Conservation (phyloP, 2,329 filamentous ascomycete genomes). For the Venturia effusa region DNA sequence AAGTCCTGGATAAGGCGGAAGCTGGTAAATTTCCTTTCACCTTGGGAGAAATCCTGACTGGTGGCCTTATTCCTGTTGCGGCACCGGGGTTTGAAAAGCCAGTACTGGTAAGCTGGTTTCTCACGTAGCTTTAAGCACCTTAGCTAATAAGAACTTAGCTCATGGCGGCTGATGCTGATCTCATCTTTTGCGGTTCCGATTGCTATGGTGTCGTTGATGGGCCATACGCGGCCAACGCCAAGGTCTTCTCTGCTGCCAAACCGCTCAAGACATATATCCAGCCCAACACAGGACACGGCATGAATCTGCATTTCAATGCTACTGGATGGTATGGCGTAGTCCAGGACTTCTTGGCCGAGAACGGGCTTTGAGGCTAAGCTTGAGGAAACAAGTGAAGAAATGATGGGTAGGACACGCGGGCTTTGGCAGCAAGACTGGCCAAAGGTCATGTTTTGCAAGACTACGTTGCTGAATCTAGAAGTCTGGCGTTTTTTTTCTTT, state of each 20-base stretch:
- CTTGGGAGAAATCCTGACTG: conserved; percentile 18
- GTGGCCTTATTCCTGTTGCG: background rate
- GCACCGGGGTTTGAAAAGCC: conserved; percentile 17
- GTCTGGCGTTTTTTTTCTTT: too few relatives aligned
- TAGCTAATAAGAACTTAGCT: background rate
- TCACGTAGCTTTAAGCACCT: background rate
- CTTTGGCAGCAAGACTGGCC: too few relatives aligned
- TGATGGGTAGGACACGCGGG: too few relatives aligned
- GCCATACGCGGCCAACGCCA: conserved; percentile 14
- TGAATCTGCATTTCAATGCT: conserved; percentile 24
- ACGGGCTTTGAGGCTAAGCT: conserved; percentile 4
- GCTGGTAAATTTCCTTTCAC: conserved; percentile 21
- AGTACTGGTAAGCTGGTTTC: conserved; percentile 16
- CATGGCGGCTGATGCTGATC: conserved; percentile 14
- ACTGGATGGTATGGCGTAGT: conserved; percentile 18
- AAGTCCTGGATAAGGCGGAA: conserved; percentile 18
- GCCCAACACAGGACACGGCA: conserved; percentile 19
- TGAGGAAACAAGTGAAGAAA: too few relatives aligned
- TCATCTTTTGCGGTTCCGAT: conserved; percentile 23
- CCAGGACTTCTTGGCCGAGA: conserved; percentile 17
- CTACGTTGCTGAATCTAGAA: too few relatives aligned
- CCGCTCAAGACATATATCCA: conserved; percentile 8
- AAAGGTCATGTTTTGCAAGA: too few relatives aligned
- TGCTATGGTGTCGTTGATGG: conserved; percentile 17
- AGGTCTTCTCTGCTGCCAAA: conserved; percentile 17